A percentile compares a stretch with the other conserved stretches of the same genome.
Evolutionary conservation across 176 grass and related monocot species (phyloP).

Genomic region (Eleusine coracana): DNA sequence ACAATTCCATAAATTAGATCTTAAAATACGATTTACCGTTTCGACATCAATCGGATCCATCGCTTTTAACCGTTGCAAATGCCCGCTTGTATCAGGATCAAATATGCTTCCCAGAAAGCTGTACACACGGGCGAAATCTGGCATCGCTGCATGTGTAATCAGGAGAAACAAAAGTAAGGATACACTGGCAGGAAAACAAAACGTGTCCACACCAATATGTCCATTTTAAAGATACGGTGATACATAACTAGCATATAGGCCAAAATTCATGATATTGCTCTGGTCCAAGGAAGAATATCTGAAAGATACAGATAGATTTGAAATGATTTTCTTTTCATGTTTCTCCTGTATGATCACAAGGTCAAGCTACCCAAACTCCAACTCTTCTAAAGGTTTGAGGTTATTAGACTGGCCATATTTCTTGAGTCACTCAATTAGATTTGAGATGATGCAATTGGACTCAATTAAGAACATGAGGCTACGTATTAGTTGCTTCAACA

Average conservation of each 20-base stretch:
- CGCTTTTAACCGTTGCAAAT: constrained; percentile 80
- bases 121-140: constrained; percentile 94
- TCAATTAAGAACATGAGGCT: not conserved
- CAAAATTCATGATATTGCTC: constrained; percentile 11
- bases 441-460: not conserved
- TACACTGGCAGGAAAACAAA: constrained; percentile 12
- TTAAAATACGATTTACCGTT: constrained; percentile 58
- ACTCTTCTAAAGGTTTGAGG: not conserved
- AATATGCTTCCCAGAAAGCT: constrained; percentile 91
- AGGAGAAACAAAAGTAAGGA: constrained; percentile 37
- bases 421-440: not conserved
- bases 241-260: not conserved
- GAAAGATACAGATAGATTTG: not conserved
- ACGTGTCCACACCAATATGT: not conserved
- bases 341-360: constrained; percentile 2
- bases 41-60: constrained; percentile 95
- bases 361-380: not conserved
- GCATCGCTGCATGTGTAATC: constrained; percentile 60
- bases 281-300: not conserved
- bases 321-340: constrained; percentile 5
- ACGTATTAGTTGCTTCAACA: not conserved
- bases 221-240: not conserved
- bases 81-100: constrained; percentile 80
- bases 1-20: not conserved
- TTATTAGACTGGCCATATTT: constrained; percentile 8